phyloP scores from a whole-genome alignment of 768 basidiomycete genomes.

The Calocybe cyanea region DNA sequence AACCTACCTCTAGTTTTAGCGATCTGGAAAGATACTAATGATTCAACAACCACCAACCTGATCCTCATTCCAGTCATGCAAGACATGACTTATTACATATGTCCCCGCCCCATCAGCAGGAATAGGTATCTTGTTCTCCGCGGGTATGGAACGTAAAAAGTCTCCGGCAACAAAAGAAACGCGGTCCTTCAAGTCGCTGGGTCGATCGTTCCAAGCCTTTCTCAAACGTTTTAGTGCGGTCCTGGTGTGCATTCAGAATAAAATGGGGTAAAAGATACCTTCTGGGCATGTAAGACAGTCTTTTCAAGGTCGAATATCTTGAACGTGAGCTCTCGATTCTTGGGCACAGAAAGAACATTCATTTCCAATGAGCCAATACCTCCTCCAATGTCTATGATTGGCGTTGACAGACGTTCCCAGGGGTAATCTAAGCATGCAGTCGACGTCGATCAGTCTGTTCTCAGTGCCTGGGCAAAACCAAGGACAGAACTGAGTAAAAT shows the following conservation, averaged over 20 bases:
- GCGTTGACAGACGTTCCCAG: background rate
- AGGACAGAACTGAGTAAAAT: background rate
- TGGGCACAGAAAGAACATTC: background rate
- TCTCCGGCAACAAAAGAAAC: background rate
- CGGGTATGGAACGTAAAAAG: background rate
- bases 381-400: slow-evolving; percentile 1
- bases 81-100: slow-evolving; percentile 1
- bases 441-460: too few species aligned
- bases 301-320: background rate
- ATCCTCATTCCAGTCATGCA: background rate
- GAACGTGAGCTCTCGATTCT: slow-evolving; percentile 1
- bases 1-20: too few species aligned
- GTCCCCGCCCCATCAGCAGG: background rate
- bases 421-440: background rate
- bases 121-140: background rate
- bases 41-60: background rate
- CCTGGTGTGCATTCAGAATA: background rate
- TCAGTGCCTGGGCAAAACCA: too few species aligned
- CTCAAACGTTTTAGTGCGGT: too few species aligned
- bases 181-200: slow-evolving; percentile 2
- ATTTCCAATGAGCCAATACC: background rate
- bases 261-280: background rate
- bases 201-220: too few species aligned
- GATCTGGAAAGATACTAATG: too few species aligned
- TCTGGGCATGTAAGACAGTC: background rate